Base-by-base conservation (phyloP, 768 basidiomycete species). In the Termitomyces heimii region DNA sequence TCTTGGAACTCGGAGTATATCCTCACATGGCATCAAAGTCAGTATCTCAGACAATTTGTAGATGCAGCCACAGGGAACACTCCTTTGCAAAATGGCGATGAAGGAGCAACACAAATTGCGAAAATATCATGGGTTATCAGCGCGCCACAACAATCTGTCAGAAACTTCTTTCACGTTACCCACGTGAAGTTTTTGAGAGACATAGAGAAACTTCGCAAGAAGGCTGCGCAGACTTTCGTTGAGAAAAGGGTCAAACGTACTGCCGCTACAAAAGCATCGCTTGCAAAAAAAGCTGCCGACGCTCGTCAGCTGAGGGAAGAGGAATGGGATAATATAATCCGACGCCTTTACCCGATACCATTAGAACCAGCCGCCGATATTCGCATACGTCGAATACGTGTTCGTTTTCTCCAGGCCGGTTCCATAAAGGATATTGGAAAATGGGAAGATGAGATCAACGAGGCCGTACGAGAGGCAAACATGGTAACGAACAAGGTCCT, bases 271-370 rank as follows among this genome's bases (percentile, higher is more conserved):
- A 82, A 82, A 61, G 76, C 77, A 2, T 71, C 77, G 4, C 70
- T 90, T 3, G 84, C 76, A 2, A 78, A 76, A 66, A 92, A 86
- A 69, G 86, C 83, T 4, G 82, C 83, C 24, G 84, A 86, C 56
- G 82, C 84, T 0, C 79, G 77, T 43, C 65, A 66, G 10, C 77
- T 81, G 55, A 78, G 86, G 58, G 85, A 88, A 67, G 72, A 71
- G 34, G 85, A 84, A 56, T 94, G 90, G 90, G 77, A 80, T 2
- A 70, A 65, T 3, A 70, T 93, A 52, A 68, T 94, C 7, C 58
- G 63, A 35, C 74, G 71, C 18, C 69, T 88, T 42, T 81, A 88
- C 70, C 80, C 85, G 3, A 78, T 70, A 1, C 71, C 80, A 7
- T 62, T 86, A 53, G 72, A 76, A 34, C 75, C 78, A 7, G 73